Evolutionary conservation across 1,139 yeast species (phyloP).

Genomic region (Yamadazyma sp.): DNA sequence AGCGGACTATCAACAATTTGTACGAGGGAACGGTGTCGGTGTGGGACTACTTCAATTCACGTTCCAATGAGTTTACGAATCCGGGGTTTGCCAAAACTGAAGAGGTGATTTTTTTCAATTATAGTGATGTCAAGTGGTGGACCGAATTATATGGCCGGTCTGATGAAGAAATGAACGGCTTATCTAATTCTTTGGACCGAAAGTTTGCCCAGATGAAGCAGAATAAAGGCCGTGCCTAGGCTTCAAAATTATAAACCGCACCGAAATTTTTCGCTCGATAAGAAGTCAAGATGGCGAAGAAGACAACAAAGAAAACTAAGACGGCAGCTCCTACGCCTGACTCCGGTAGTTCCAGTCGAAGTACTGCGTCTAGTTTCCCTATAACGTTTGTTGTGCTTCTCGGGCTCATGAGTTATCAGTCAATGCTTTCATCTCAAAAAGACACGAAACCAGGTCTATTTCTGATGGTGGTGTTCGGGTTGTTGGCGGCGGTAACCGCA

Average conservation of each 20-base stretch:
- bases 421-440: background rate
- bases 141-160: conserved; percentile 74
- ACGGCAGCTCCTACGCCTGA: no score
- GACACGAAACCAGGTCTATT: conserved; percentile 1
- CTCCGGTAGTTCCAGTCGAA: background rate
- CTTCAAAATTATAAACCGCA: no score
- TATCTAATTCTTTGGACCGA: conserved; percentile 43
- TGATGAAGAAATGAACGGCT: conserved; percentile 78
- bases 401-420: conserved; percentile 2
- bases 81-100: conserved; percentile 33
- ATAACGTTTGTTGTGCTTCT: conserved; percentile 3
- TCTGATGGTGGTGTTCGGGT: background rate
- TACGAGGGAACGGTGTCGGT: conserved; percentile 65
- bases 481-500: conserved; percentile 1
- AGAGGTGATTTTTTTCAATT: conserved; percentile 65
- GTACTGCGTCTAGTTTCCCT: conserved; percentile 2
- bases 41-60: conserved; percentile 90
- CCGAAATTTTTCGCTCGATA: background rate
- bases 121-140: conserved; percentile 81
- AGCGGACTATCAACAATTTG: conserved; percentile 38
- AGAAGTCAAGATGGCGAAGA: background rate
- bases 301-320: background rate
- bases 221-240: no score
- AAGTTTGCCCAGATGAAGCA: conserved; percentile 41
- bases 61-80: conserved; percentile 71